Base-by-base conservation (phyloP, 148 eudicot species). In the Chenopodium berlandieri region DNA sequence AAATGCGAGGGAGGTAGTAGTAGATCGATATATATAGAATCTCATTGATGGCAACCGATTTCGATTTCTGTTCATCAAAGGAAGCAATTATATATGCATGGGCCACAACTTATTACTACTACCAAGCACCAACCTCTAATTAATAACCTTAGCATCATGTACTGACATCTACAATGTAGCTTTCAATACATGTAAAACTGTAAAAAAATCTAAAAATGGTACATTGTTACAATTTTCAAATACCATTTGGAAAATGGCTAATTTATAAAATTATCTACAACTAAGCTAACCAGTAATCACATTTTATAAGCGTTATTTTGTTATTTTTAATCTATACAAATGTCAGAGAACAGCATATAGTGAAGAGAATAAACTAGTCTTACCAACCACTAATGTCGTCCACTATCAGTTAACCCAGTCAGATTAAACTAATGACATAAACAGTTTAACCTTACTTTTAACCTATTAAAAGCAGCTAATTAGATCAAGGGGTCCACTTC, bases 401-500 rank as follows among this genome's bases (percentile, higher is more conserved):
- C 63, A 58, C 32, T 56, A 54, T 37, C 65, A 30, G 47, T 62
- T 79, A 73, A 62, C 10, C 82, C 82, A 62, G 22, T 71, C 10
- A 23, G n/a, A 58, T 63, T 65, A 68, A n/a, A 1, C 6, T 46
- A 66, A 1, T 52, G 19, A 34, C 4, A 11, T 7, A 23, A 23
- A 5, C 5, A 34, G 54, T 47, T 58, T 20, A 32, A 54, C 58
- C 31, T 17, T 40, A 80, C 75, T 50, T 66, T 62, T 75, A 68
- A 25, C 75, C 60, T 69, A 68, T 69, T 69, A 76, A 75, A 74
- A 74, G 63, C n/a, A 74, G 17, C 77, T 23, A 74, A 50, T 2
- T 40, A 40, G 44, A 46, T 12, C 4, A 52, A 12, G 77, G 75
- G 75, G 75, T 50, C 79, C 79, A 82, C 40, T 52, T 32, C 84